These are phyloP conservation scores for Prunus salicina DNA, from an alignment of 306 rosid genomes.

Conservation along the genomic window DNA sequence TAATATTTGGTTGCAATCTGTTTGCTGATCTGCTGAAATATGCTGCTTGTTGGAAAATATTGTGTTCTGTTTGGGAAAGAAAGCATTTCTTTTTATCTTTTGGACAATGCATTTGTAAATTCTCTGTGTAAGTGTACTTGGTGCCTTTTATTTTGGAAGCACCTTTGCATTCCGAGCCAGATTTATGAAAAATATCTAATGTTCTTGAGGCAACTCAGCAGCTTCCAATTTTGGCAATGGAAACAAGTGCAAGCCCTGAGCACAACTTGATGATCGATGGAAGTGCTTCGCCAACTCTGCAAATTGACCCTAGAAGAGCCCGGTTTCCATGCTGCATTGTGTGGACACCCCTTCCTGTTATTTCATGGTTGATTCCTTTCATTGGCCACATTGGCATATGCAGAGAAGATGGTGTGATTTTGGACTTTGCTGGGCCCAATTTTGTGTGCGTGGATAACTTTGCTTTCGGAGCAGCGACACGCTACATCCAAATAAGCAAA, in stretches of 20 bases:
- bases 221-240: conserved; percentile 48
- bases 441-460: conserved; percentile 81
- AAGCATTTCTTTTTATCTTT: background rate
- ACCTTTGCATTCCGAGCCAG: background rate
- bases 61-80: background rate
- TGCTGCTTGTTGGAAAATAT: conserved; percentile 3
- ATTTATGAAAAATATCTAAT: background rate
- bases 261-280: conserved; percentile 43
- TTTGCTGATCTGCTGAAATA: background rate
- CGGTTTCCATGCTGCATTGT: conserved; percentile 92
- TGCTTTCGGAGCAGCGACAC: conserved; percentile 79
- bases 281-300: conserved; percentile 39
- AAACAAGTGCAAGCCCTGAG: conserved; percentile 50
- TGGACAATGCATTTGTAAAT: background rate
- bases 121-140: background rate
- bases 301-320: conserved; percentile 69
- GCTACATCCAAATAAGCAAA: conserved; percentile 65
- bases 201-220: conserved; percentile 18
- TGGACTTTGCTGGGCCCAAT: conserved; percentile 98
- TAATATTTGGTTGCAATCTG: background rate
- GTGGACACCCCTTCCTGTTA: conserved; percentile 96
- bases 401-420: conserved; percentile 92
- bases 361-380: conserved; percentile 91
- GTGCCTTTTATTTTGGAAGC: background rate
- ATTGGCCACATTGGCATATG: conserved; percentile 94